These are phyloP conservation scores for Podaxis carcinomalis DNA, from an alignment of 768 basidiomycete species.

Conservation along the genomic window DNA sequence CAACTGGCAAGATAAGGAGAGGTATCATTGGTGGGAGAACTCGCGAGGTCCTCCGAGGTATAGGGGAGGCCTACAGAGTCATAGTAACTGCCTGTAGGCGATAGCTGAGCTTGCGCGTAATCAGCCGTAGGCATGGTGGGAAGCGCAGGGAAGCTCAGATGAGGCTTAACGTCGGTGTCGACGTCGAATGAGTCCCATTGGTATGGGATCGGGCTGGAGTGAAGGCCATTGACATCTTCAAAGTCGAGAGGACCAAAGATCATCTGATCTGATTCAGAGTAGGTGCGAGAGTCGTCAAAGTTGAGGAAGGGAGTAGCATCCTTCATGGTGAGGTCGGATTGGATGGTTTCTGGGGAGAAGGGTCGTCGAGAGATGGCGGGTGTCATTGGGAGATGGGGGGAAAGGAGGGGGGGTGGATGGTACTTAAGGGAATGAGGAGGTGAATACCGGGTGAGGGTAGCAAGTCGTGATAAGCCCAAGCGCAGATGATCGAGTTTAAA, in stretches of 20 bases:
- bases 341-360: conserved; percentile 23
- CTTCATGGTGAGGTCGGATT: conserved; percentile 23
- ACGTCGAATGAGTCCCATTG: conserved; percentile 34
- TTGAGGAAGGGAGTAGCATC: conserved; percentile 26
- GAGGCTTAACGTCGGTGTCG: conserved; percentile 40
- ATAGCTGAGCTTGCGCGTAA: conserved; percentile 32
- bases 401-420: conserved; percentile 17
- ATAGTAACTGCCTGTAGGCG: conserved; percentile 34
- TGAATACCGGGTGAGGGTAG: conserved; percentile 21
- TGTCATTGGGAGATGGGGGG: conserved; percentile 36
- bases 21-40: conserved; percentile 39
- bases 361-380: conserved; percentile 33
- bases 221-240: conserved; percentile 35
- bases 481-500: conserved; percentile 8
- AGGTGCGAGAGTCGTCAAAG: conserved; percentile 31
- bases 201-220: conserved; percentile 22
- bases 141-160: conserved; percentile 29
- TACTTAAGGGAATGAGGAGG: conserved; percentile 22
- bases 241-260: conserved; percentile 59
- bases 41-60: conserved; percentile 36
- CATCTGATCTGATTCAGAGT: conserved; percentile 45
- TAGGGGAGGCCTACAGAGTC: conserved; percentile 36
- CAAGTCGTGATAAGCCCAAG: conserved; percentile 16
- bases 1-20: conserved; percentile 47
- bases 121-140: conserved; percentile 27